Conservation (phyloP, 345 rosid species). For the Bruguiera parviflora region DNA sequence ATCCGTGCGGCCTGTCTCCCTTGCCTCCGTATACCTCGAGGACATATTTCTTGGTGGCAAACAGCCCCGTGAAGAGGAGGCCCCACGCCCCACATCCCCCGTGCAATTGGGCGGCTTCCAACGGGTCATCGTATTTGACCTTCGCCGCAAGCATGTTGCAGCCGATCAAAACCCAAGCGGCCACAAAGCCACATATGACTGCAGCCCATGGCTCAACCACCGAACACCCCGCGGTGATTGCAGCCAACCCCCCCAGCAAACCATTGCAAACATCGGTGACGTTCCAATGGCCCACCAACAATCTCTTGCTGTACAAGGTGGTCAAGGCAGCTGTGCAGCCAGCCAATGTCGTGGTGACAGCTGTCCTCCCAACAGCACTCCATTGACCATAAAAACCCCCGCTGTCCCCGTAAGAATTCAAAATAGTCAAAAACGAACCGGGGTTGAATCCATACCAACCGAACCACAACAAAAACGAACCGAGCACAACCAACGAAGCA, state of each 20-base stretch:
- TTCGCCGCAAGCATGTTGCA: slow-evolving; percentile 45
- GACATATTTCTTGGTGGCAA: slow-evolving; percentile 38
- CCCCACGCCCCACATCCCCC: slow-evolving; percentile 64
- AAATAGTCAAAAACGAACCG: slow-evolving; percentile 31
- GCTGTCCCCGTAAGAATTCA: slow-evolving; percentile 17
- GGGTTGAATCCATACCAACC: slow-evolving; percentile 48
- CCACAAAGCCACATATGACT: slow-evolving; percentile 46
- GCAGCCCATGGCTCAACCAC: slow-evolving; percentile 63
- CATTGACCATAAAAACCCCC: slow-evolving; percentile 34
- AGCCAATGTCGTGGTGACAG: slow-evolving; percentile 25
- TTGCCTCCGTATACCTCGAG: slow-evolving; percentile 32
- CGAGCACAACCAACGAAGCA: slow-evolving; percentile 37
- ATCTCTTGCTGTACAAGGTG: slow-evolving; percentile 19
- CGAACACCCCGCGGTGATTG: slow-evolving; percentile 46
- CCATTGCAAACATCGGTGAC: slow-evolving; percentile 21
- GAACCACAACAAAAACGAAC: slow-evolving; percentile 37
- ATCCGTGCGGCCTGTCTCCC: slow-evolving; percentile 14
- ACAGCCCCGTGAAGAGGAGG: slow-evolving; percentile 48
- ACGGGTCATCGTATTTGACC: slow-evolving; percentile 46
- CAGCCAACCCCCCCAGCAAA: slow-evolving; percentile 22
- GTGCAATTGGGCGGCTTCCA: slow-evolving; percentile 60
- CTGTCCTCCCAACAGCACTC: slow-evolving; percentile 26
- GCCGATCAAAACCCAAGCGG: slow-evolving; percentile 51
- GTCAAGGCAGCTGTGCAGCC: slow-evolving; percentile 26
- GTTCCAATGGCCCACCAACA: slow-evolving; percentile 23